Evolutionary conservation across 371 early-diverging fungal species (phyloP), one percentile per base, ranked within the genome.

Genomic region (Mucor circinelloides): DNA sequence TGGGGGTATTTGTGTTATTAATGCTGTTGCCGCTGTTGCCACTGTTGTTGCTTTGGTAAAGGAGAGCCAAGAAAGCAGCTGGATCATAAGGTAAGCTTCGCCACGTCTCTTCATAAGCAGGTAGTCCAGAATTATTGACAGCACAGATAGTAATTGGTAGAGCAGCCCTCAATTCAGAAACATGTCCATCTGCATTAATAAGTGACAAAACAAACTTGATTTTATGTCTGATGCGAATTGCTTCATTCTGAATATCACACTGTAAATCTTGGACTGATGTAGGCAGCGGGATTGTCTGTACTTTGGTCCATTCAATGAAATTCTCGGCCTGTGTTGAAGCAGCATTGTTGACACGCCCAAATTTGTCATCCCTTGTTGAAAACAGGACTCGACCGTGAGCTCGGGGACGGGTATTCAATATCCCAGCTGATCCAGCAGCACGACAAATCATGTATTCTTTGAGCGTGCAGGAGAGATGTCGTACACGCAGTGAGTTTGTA

Each of bases 401-500:
- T 38, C 76, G 69, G 34, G 74, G 42, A 28, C 69, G 72, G 30
- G 71, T 71, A 57, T 72, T 70, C 27, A 77, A 75, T 65, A 65
- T 66, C 50, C 50, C 73, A 48, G 63, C 52, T 40, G 36, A 38
- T 8, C 25, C 46, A 28, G 32, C 54, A n/a, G 77, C 70, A 21
- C 71, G 63, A 64, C 73, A 79, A 12, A 75, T 66, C 66, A 73
- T 71, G 54, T 80, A 83, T 60, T 80, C 83, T 48, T 80, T 83
- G 28, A 79, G 68, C 0, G 73, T 72, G 40, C 75, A 77, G n/a
- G 70, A 61, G n/a, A 80, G 40, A 58, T 68, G 66, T 23, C 78
- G 74, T 6, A 83, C 68, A 34, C 63, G 58, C 4, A 80, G 44
- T 21, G 70, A 55, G 27, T 64, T 42, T 2, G 70, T 67, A 10